Base-by-base conservation (phyloP, 1,139 yeast genomes). In the Petasospora rhodanensis region DNA sequence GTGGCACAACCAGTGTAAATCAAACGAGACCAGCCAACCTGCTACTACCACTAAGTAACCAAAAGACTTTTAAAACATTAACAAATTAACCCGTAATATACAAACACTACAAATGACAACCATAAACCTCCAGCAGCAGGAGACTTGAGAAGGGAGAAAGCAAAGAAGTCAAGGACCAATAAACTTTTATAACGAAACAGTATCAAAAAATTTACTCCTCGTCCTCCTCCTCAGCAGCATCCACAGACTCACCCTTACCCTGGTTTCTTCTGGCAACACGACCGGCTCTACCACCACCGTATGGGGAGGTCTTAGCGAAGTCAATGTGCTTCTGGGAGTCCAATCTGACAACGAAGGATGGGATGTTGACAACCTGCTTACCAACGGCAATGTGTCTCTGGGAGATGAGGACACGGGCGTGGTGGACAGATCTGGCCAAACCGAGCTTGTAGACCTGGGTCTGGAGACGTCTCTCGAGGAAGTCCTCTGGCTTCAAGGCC, bases 271-370 rank as follows among this genome's bases (percentile, higher is more conserved):
- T 87, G 82, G 93, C 93, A 63, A 86, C 95, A 80, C 98, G 93
- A 70, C 99, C 99, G 59, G 98, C 93, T 78, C 98, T 91, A 60
- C 96, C 98, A 76, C 98, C 98, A 69, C 98, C 98, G 86, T 85
- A 91, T 71, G 99, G 98, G 55, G 98, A 91, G 70, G 85, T 86
- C 68, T 89, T 82, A 61, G 98, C 95, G 61, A 91, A 91, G 80
- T 91, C 98, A 73, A 91, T 87, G 87, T 93, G 98, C 85, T 91
- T 91, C 76, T 91, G 98, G 56, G 98, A 89, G 76, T 91, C 99
- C 70, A 91, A 83, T 79, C 99, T 93, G 54, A 91, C 99, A 79
- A 89, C 84, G 91, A 91, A 91, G 54, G 97, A 89, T 72, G 99
- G 97, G 56, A 91, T 84, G 76, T 81, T 84, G 70, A 91, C 99